Conservation (phyloP, 2,329 filamentous ascomycete genomes). For the Clarireedia paspali region DNA sequence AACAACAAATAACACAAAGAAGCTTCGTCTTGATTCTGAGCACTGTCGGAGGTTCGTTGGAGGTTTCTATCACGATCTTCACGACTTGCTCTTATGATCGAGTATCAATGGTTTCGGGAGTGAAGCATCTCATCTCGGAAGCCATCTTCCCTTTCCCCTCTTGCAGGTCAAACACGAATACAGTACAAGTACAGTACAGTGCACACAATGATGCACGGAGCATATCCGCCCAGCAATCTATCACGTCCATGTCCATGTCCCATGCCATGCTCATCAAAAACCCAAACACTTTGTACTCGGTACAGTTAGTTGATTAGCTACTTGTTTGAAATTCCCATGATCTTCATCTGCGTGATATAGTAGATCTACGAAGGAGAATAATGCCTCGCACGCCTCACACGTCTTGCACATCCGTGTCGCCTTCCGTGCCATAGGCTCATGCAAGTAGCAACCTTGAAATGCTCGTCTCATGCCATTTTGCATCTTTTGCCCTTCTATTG, state of each 20-base stretch:
- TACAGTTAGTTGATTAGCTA: no score
- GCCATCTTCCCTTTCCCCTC: no score
- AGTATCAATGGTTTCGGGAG: no score
- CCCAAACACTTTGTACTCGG: not conserved
- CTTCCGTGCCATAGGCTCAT: not conserved
- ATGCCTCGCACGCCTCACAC: no score
- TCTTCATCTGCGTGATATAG: not conserved
- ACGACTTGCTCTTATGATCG: no score
- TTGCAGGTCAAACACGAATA: no score
- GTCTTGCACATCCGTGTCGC: no score
- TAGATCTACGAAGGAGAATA: no score
- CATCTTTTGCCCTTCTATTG: not conserved
- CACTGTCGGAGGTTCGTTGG: no score
- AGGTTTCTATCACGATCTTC: no score
- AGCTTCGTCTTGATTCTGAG: no score
- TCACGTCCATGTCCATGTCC: not conserved
- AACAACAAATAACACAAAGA: not conserved
- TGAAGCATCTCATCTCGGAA: no score
- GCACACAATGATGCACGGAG: not conserved
- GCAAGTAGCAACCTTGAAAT: not conserved
- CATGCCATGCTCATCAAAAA: conserved; percentile 1
- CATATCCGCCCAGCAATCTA: not conserved
- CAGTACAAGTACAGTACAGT: not conserved
- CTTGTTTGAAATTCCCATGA: not conserved
- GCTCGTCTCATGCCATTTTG: not conserved